A percentile compares a stretch with the other conserved stretches of the same genome.
These are phyloP conservation scores for Trematosphaeria pertusa DNA, from an alignment of 2,329 filamentous ascomycete species.

Conservation along the genomic window DNA sequence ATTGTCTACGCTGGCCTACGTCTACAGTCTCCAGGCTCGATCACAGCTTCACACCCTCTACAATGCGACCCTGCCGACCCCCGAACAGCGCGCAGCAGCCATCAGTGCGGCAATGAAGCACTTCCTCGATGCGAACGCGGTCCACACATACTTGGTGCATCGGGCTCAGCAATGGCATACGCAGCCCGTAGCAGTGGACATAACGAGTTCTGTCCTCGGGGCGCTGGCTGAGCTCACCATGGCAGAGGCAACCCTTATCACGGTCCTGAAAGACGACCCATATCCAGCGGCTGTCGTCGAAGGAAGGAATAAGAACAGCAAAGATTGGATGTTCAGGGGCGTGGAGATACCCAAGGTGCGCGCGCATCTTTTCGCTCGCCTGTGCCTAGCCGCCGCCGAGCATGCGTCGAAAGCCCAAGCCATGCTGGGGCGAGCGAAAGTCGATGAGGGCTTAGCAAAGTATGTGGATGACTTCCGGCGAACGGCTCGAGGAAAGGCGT, in stretches of 20 bases:
- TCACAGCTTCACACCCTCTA: slow-evolving; percentile 76
- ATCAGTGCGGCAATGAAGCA: slow-evolving; percentile 78
- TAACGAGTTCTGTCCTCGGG: slow-evolving; percentile 52
- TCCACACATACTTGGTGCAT: slow-evolving; percentile 74
- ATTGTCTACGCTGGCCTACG: slow-evolving; percentile 77
- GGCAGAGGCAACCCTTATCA: slow-evolving; percentile 87
- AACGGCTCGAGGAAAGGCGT: slow-evolving; percentile 82
- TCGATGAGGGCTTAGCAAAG: slow-evolving; percentile 70
- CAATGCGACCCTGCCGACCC: slow-evolving; percentile 59
- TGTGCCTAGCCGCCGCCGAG: slow-evolving; percentile 87
- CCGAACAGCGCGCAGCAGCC: slow-evolving; percentile 72
- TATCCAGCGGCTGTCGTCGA: slow-evolving; percentile 85
- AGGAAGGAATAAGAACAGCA: slow-evolving; percentile 80
- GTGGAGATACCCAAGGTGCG: slow-evolving; percentile 88
- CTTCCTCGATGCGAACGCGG: slow-evolving; percentile 77
- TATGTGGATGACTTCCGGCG: slow-evolving; percentile 79
- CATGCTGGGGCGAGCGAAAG: slow-evolving; percentile 52
- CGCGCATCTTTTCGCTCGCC: slow-evolving; percentile 82
- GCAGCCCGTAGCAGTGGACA: slow-evolving; percentile 48
- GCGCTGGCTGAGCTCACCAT: slow-evolving; percentile 69
- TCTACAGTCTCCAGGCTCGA: slow-evolving; percentile 75
- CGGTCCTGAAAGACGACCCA: slow-evolving; percentile 92
- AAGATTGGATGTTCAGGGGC: slow-evolving; percentile 95
- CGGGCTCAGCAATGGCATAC: slow-evolving; percentile 56
- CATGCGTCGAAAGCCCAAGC: slow-evolving; percentile 77